Conservation (phyloP, 2,329 filamentous ascomycete genomes). For the Ascochyta fabae region DNA sequence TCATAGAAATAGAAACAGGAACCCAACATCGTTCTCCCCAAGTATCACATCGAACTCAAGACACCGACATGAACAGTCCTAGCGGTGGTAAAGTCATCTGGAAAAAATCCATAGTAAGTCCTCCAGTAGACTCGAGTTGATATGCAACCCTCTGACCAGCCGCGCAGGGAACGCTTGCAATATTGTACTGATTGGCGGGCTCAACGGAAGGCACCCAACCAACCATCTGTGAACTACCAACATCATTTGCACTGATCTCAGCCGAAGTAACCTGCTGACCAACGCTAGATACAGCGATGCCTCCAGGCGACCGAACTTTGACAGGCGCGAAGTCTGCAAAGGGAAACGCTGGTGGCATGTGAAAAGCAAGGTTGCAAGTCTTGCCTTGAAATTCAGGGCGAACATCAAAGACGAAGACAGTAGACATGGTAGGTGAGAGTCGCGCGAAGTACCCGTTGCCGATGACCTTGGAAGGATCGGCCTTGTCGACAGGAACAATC, state of each 20-base stretch:
- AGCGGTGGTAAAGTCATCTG: constrained; percentile 32
- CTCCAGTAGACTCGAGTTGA: constrained; percentile 29
- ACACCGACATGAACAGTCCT: constrained; percentile 32
- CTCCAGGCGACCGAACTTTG: constrained; percentile 40
- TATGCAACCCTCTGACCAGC: constrained; percentile 34
- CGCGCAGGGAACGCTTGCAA: constrained; percentile 34
- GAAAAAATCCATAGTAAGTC: constrained; percentile 37
- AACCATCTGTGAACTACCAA: constrained; percentile 12
- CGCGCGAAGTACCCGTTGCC: constrained; percentile 51
- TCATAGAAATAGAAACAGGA: constrained; percentile 10
- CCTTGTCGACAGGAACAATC: constrained; percentile 47
- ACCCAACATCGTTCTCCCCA: not conserved
- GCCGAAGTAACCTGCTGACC: constrained; percentile 10
- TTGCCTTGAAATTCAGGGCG: constrained; percentile 48
- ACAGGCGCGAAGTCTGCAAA: constrained; percentile 45
- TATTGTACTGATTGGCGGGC: constrained; percentile 25
- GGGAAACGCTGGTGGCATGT: constrained; percentile 50
- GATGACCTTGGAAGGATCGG: constrained; percentile 47
- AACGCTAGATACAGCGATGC: constrained; percentile 41
- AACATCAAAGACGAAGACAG: constrained; percentile 58
- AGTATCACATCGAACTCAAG: constrained; percentile 2
- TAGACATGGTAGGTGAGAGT: constrained; percentile 48
- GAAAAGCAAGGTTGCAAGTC: constrained; percentile 57
- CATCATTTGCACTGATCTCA: constrained; percentile 17
- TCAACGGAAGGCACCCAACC: constrained; percentile 23